Evolutionary conservation across 805 yeast genomes (phyloP), one percentile per base, ranked within the genome.

Genomic region (Metschnikowia lochheadii): DNA sequence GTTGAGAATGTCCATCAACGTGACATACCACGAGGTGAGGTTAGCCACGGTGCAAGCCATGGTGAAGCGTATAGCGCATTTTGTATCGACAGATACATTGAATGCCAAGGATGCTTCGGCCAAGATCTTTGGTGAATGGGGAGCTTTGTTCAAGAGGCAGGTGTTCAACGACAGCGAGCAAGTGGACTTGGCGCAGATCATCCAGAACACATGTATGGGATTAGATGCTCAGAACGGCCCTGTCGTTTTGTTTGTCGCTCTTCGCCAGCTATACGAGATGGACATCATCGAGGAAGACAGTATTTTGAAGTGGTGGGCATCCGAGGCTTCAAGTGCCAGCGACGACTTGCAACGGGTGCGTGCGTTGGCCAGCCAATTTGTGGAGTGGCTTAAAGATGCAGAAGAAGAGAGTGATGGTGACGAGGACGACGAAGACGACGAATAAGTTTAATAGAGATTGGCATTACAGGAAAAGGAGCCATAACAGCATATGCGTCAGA

Each of bases 1-100:
- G 0, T 77, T 94, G 63, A 80, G 98, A 70, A 92, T 94, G 99
- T 89, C 97, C 61, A 87, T 91, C 94, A 89, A 94, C 65, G 99
- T 90, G 15, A 80, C 94, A 0, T 92, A 94, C 67, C 95, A 89
- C 61, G 96, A 91, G 63, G 97, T 94, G 13, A 81, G 97, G 64
- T 68, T 73, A 31, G 96, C 96, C 5, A 89, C 96, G 0, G 73
- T 83, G 34, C 75, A 76, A 36, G 94, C 97, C 0, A 73, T 94
- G 61, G 60, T 89, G 40, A 73, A 75, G 40, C 79, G 94, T 61
- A 81, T 88, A 11, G 76, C 81, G 46, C 89, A 89, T 57, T 85
- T 87, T 60, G 80, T 90, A 36, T 77, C 82, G 38, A 87, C 96
- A 1, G 87, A 81, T 53, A 87, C 96, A 0, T 72, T 88, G 56